Evolutionary conservation across 257 asterid species (phyloP), one percentile per base, ranked within the genome.

Genomic region (Gardenia jasminoides): DNA sequence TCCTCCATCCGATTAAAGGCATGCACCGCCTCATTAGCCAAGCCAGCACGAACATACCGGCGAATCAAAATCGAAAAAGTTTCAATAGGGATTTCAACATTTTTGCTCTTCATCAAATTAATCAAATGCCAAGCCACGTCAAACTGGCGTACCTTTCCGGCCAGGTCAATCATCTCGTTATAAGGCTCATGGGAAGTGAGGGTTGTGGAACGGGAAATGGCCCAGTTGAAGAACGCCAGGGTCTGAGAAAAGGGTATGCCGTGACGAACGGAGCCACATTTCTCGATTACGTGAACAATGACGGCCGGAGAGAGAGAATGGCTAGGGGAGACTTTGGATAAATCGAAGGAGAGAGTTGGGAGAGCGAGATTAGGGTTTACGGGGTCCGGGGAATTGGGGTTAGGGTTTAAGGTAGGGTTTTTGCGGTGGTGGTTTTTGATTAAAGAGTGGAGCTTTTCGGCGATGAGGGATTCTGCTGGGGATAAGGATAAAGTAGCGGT

Each of bases 221-320:
- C 93, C 97, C 97, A 95, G 56, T 93, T 93, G 93, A 95, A 95
- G 86, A 95, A 93, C 54, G 97, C 92, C 56, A 95, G 88, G 50
- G 93, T 82, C 74, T 95, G 98, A 47, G 86, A 75, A 58, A 92
- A 93, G 3, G 99, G 99, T 8, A 89, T 91, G 1, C 99, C 99
- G 80, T 89, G 96, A 73, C 98, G 97, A 0, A 89, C 87, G 28
- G 90, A 90, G 54, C 88, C 93, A 85, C 97, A 93, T 85, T 85
- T 89, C 33, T 90, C 91, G 44, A 95, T 85, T 15, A 92, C 98
- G 33, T 82, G 83, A 5, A 83, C 77, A 70, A 87, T 68, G 83
- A 91, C 75, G 71, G 83, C 9, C n/a, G 94, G 76, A 13, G 91
- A 81, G 3, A 88, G 66, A 52, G 93, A 77, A 6, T 81, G 64